phyloP scores from a whole-genome alignment of 1,284 basidiomycete genomes.

The Leccinum griseonigrum region DNA sequence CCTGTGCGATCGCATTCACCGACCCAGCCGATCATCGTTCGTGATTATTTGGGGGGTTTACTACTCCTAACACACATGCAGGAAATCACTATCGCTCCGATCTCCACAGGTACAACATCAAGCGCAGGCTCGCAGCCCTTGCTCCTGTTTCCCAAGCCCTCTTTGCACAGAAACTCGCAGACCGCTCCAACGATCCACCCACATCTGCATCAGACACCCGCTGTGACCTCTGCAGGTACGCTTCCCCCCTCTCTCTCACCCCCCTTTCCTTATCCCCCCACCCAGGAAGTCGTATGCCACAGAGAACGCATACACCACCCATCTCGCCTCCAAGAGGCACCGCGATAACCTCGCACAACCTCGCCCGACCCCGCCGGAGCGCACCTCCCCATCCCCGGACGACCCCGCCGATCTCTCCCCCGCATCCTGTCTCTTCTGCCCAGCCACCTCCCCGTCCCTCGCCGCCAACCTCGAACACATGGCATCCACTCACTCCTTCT shows the following conservation, averaged over 20 bases:
- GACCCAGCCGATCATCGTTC: constrained; percentile 83
- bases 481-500: constrained; percentile 88
- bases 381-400: constrained; percentile 24
- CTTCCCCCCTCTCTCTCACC: constrained; percentile 10
- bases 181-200: constrained; percentile 72
- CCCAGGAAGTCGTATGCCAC: constrained; percentile 86
- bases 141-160: constrained; percentile 78
- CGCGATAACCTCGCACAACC: constrained; percentile 64
- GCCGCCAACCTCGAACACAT: constrained; percentile 84
- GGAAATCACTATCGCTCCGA: constrained; percentile 92
- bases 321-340: constrained; percentile 90
- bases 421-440: constrained; percentile 87
- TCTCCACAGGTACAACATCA: constrained; percentile 98
- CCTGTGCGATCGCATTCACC: constrained; percentile 88
- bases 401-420: constrained; percentile 67
- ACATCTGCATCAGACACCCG: constrained; percentile 51
- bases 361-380: constrained; percentile 2
- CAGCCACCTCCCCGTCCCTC: constrained; percentile 49
- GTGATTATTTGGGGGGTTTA: constrained; percentile 22
- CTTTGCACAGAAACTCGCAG: constrained; percentile 92
- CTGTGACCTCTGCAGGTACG: constrained; percentile 83
- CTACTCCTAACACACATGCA: constrained; percentile 24
- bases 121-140: constrained; percentile 89
- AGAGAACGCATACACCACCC: constrained; percentile 86
- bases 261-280: neutral